Conservation (phyloP, 2,329 filamentous ascomycete species). For the Stemphylium beticola region DNA sequence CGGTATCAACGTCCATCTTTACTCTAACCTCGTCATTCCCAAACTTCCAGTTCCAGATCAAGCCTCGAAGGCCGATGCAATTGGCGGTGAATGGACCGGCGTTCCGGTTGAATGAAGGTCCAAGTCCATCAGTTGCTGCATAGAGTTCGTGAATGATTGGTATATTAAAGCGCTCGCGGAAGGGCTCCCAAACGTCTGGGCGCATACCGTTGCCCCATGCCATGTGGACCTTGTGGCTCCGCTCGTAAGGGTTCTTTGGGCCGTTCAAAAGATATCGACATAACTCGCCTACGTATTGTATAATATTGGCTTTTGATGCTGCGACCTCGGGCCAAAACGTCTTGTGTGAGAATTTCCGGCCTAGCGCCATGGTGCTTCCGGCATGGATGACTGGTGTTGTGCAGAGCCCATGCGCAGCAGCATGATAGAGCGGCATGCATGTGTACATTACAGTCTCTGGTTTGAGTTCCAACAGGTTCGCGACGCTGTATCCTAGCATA, state of each 20-base stretch:
- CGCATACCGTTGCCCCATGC: constrained; percentile 53
- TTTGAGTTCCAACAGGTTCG: constrained; percentile 37
- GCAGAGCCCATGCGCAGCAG: constrained; percentile 42
- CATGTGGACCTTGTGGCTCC: constrained; percentile 40
- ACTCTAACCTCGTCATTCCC: constrained; percentile 40
- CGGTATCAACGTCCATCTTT: constrained; percentile 48
- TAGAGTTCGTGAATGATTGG: constrained; percentile 50
- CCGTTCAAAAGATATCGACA: constrained; percentile 47
- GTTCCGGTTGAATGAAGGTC: constrained; percentile 42
- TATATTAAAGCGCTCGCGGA: constrained; percentile 49
- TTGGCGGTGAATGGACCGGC: constrained; percentile 42
- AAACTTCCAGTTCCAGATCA: constrained; percentile 44
- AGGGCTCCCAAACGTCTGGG: constrained; percentile 51
- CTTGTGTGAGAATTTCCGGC: constrained; percentile 43
- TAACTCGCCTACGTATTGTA: constrained; percentile 49
- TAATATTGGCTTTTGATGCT: constrained; percentile 35
- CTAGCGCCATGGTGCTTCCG: constrained; percentile 40
- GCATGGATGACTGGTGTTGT: constrained; percentile 38
- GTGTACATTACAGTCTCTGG: constrained; percentile 43
- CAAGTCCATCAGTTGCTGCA: constrained; percentile 49
- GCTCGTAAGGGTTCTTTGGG: constrained; percentile 40
- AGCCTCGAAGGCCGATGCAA: constrained; percentile 44
- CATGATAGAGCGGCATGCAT: constrained; percentile 49
- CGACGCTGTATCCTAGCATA: constrained; percentile 25
- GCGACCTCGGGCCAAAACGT: constrained; percentile 49